Evolutionary conservation across 2,329 filamentous ascomycete genomes (phyloP).

Genomic region (Fusarium veterinarium): DNA sequence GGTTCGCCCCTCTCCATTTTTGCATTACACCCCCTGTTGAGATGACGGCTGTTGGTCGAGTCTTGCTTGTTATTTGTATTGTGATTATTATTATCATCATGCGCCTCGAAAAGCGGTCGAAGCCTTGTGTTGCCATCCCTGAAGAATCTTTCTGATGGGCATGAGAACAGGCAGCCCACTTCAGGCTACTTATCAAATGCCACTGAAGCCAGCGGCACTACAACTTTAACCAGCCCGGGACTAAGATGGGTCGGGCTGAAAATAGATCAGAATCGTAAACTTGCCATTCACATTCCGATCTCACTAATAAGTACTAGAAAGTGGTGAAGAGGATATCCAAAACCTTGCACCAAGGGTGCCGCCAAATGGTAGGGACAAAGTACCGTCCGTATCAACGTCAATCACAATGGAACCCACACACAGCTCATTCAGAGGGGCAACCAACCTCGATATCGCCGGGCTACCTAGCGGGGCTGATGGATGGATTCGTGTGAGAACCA

Average conservation of each 20-base stretch:
- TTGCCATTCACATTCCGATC: neutral
- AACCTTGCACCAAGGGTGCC: neutral
- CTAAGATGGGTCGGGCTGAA: conserved; percentile 4
- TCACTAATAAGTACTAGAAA: neutral
- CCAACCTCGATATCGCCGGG: conserved; percentile 21
- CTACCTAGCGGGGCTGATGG: conserved; percentile 17
- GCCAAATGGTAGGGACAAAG: conserved; percentile 12
- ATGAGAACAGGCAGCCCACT: neutral
- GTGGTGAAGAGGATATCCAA: neutral
- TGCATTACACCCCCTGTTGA: conserved; percentile 41
- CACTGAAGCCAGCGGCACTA: neutral
- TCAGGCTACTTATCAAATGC: neutral
- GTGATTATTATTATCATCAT: conserved; percentile 40
- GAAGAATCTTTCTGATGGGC: conserved; percentile 1
- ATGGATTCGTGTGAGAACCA: conserved; percentile 1
- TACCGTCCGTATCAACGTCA: conserved; percentile 10
- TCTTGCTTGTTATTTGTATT: conserved; percentile 33
- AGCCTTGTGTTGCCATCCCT: conserved; percentile 41
- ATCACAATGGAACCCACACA: conserved; percentile 9
- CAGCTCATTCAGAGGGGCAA: conserved; percentile 9
- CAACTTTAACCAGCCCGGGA: neutral
- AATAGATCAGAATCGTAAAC: neutral
- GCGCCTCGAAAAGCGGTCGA: conserved; percentile 42
- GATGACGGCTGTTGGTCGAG: conserved; percentile 38
- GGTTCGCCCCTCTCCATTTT: conserved; percentile 27